Conservation (phyloP, 257 asterid species). For the Jasminum sambac region DNA sequence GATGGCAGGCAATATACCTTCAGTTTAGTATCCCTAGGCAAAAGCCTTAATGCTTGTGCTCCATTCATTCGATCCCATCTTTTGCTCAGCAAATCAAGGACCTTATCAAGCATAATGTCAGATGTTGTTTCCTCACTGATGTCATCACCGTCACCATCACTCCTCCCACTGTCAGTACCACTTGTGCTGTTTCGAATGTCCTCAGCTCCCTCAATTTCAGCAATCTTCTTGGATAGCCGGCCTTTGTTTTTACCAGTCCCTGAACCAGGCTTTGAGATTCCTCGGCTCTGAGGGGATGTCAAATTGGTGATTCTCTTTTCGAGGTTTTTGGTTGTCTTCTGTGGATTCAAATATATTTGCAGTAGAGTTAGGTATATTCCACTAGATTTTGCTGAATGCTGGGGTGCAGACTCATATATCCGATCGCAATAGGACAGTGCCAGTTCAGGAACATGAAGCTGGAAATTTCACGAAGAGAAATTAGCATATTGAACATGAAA, state of each 20-base stretch:
- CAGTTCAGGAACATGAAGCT: conserved; percentile 93
- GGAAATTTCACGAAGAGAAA: conserved; percentile 23
- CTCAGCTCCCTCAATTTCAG: conserved; percentile 81
- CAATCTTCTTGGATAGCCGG: conserved; percentile 69
- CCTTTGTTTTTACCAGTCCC: conserved; percentile 50
- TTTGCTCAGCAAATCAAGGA: conserved; percentile 80
- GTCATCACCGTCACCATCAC: conserved; percentile 88
- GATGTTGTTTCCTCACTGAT: conserved; percentile 64
- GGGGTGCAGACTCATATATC: conserved; percentile 65
- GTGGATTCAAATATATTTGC: conserved; percentile 91
- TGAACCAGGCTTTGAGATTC: conserved; percentile 47
- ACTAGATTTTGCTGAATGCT: conserved; percentile 62
- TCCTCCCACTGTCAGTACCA: conserved; percentile 90
- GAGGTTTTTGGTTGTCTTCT: conserved; percentile 69
- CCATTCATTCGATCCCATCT: conserved; percentile 98
- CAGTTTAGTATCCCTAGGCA: conserved; percentile 86
- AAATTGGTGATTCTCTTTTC: conserved; percentile 68
- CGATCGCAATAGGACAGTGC: conserved; percentile 92
- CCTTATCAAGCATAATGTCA: conserved; percentile 83
- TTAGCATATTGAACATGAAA: conserved; percentile 13
- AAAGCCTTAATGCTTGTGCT: conserved; percentile 87
- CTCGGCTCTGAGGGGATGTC: conserved; percentile 53
- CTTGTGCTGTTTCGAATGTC: conserved; percentile 72
- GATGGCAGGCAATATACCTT: conserved; percentile 48
- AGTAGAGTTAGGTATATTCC: conserved; percentile 84